A percentile compares a stretch with the other conserved stretches of the same genome.
Conservation (phyloP, 495 filamentous ascomycete genomes). For the Penicillium roqueforti region DNA sequence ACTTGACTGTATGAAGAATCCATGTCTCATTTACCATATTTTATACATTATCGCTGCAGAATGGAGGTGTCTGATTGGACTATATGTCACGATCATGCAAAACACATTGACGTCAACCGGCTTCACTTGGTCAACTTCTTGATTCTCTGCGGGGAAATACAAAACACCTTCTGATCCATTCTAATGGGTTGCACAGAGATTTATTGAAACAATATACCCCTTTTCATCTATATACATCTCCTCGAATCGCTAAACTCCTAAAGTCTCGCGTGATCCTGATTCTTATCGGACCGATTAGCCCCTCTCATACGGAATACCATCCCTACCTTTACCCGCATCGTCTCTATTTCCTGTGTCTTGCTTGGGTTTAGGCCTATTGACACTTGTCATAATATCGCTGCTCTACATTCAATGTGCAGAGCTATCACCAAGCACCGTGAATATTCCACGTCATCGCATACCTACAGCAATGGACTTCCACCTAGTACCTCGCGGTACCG, state of each 20-base stretch:
- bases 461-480: conserved; percentile 38
- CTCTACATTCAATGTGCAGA: conserved; percentile 6
- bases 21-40: too few species aligned
- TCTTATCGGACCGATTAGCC: neutral
- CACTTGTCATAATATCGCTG: neutral
- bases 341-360: too few species aligned
- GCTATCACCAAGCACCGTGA: neutral
- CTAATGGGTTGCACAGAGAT: neutral
- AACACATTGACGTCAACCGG: conserved; percentile 2
- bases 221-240: neutral
- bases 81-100: neutral
- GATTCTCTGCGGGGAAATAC: conserved; percentile 2
- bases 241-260: neutral
- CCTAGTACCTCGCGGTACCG: conserved; percentile 39
- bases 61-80: neutral
- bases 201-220: neutral
- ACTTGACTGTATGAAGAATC: too few species aligned
- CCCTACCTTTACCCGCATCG: too few species aligned
- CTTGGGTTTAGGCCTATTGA: neutral
- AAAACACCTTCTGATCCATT: neutral
- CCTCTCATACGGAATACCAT: too few species aligned
- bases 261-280: neutral
- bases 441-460: neutral
- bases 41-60: too few species aligned
- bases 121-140: neutral